A percentile compares a stretch with the other conserved stretches of the same genome.
Evolutionary conservation across 2,329 filamentous ascomycete genomes (phyloP).

Genomic region (Pseudogymnoascus sp.): DNA sequence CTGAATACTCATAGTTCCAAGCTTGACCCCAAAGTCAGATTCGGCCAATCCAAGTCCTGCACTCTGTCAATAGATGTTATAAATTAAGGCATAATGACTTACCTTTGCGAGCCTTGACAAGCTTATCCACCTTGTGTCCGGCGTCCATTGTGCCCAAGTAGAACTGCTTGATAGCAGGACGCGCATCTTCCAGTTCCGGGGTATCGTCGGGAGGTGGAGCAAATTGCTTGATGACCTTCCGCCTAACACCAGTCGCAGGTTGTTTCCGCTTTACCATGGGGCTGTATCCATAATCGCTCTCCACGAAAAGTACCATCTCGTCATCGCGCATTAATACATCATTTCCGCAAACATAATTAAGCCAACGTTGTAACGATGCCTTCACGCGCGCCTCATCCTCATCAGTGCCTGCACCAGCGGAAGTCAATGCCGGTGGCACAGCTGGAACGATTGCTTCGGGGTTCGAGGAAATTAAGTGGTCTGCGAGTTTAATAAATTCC

Average conservation of each 20-base stretch:
- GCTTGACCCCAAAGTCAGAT: constrained; percentile 86
- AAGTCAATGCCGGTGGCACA: constrained; percentile 89
- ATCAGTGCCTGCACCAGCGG: constrained; percentile 89
- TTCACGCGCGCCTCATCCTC: constrained; percentile 92
- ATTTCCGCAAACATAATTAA: constrained; percentile 87
- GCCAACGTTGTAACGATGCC: constrained; percentile 83
- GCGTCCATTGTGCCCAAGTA: constrained; percentile 94
- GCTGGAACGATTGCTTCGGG: constrained; percentile 91
- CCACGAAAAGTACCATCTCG: constrained; percentile 97
- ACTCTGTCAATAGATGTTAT: constrained; percentile 28
- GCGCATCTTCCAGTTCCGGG: constrained; percentile 82
- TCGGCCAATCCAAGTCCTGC: constrained; percentile 87
- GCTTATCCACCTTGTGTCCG: constrained; percentile 91
- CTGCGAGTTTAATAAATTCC: constrained; percentile 92
- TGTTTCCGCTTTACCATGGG: constrained; percentile 94
- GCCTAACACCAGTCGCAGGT: constrained; percentile 87
- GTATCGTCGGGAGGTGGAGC: constrained; percentile 96
- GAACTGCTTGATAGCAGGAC: constrained; percentile 89
- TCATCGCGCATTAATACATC: constrained; percentile 92
- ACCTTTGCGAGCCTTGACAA: constrained; percentile 91
- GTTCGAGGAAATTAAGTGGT: constrained; percentile 95
- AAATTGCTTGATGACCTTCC: constrained; percentile 97
- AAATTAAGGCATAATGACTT: constrained; percentile 29
- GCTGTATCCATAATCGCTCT: constrained; percentile 97
- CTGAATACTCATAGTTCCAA: constrained; percentile 79